A percentile compares a stretch with the other conserved stretches of the same genome.
Evolutionary conservation across 164 flowering plant genomes (phyloP).

Genomic region (Piper betle): DNA sequence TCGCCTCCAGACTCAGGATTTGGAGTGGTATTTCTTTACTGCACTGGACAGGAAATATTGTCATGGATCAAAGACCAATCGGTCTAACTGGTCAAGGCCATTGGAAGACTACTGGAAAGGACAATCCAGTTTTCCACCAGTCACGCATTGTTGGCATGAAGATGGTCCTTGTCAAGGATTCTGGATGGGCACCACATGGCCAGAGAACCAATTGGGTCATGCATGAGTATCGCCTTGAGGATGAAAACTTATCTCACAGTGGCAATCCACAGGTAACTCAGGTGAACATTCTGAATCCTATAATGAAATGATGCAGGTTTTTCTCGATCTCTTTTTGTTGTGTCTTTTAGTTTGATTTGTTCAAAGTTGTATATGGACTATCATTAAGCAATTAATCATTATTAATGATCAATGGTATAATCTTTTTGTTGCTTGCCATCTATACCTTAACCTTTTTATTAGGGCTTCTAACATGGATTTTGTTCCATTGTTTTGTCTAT

Average conservation of each 20-base stretch:
- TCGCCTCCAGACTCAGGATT: conserved; percentile 43
- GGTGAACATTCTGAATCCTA: too few relatives aligned
- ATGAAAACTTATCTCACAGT: conserved; percentile 28
- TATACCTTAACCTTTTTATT: too few relatives aligned
- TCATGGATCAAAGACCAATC: conserved; percentile 44
- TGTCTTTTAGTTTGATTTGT: too few relatives aligned
- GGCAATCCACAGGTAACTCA: conserved; percentile 33
- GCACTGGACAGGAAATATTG: conserved; percentile 57
- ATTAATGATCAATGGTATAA: too few relatives aligned
- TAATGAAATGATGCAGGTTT: too few relatives aligned
- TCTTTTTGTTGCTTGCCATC: too few relatives aligned
- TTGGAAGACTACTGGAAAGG: conserved; percentile 88
- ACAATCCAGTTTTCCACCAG: conserved; percentile 27
- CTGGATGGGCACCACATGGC: conserved; percentile 62
- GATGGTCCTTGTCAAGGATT: conserved; percentile 61
- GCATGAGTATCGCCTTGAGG: conserved; percentile 59
- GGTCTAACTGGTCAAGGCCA: conserved; percentile 64
- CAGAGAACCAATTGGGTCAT: conserved; percentile 70
- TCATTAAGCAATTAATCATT: too few relatives aligned
- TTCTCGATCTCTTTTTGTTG: too few relatives aligned
- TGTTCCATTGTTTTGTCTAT: too few relatives aligned
- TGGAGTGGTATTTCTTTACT: conserved; percentile 82
- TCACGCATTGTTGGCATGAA: conserved; percentile 46
- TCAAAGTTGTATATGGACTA: too few relatives aligned
- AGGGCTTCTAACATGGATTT: too few relatives aligned